These are phyloP conservation scores for Trametes sanguinea DNA, from an alignment of 768 basidiomycete species.

Conservation along the genomic window DNA sequence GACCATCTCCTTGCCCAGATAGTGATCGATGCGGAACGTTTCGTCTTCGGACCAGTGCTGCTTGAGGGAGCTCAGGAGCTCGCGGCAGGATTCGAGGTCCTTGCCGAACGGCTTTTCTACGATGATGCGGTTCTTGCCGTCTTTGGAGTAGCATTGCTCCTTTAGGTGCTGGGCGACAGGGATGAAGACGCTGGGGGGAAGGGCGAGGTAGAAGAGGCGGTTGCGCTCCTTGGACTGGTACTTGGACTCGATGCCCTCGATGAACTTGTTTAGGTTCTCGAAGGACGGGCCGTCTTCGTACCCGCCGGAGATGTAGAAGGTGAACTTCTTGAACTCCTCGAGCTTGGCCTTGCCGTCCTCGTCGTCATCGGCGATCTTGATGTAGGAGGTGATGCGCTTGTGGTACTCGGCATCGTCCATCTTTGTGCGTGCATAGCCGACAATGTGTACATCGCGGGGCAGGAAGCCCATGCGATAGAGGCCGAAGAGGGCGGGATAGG, in stretches of 20 bases:
- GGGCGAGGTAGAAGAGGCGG: slow-evolving; percentile 95
- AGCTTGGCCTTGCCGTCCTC: slow-evolving; percentile 59
- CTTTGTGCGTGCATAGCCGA: slow-evolving; percentile 96
- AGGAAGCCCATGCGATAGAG: slow-evolving; percentile 81
- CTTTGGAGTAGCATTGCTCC: slow-evolving; percentile 71
- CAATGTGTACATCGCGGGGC: slow-evolving; percentile 82
- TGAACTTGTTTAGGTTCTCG: slow-evolving; percentile 69
- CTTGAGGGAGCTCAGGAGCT: slow-evolving; percentile 78
- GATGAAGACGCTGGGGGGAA: slow-evolving; percentile 96
- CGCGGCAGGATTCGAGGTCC: slow-evolving; percentile 82
- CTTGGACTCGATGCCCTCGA: slow-evolving; percentile 74
- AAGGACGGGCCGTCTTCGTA: slow-evolving; percentile 89
- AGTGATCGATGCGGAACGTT: slow-evolving; percentile 99
- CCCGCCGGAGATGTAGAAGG: slow-evolving; percentile 81
- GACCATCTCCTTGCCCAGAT: slow-evolving; percentile 99
- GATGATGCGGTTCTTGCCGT: slow-evolving; percentile 87
- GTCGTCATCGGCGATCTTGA: slow-evolving; percentile 76
- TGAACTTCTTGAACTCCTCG: slow-evolving; percentile 80
- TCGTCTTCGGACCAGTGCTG: slow-evolving; percentile 93
- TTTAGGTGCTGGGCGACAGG: slow-evolving; percentile 83
- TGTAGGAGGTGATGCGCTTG: slow-evolving; percentile 80
- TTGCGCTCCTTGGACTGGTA: slow-evolving; percentile 68
- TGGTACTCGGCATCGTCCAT: slow-evolving; percentile 86
- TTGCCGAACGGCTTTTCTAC: slow-evolving; percentile 99
- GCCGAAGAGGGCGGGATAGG: slow-evolving; percentile 92